Evolutionary conservation across 768 basidiomycete species (phyloP).

Genomic region (Lactifluus echinatus): DNA sequence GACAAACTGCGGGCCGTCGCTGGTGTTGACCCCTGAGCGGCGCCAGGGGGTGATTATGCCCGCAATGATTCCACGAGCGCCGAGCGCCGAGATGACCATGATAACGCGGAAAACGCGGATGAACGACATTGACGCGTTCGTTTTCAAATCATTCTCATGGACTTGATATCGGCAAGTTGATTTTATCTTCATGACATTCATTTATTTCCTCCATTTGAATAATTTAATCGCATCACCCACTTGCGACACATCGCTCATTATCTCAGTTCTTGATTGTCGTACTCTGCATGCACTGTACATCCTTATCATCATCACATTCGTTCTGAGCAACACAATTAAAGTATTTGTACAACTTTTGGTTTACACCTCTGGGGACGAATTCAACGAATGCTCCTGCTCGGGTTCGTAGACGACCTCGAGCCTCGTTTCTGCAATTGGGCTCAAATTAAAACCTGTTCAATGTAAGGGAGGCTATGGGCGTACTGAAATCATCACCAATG

Average conservation of each 20-base stretch:
- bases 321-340: slow-evolving; percentile 13
- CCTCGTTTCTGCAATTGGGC: not conserved
- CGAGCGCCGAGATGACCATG: slow-evolving; percentile 6
- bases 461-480: not conserved
- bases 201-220: not conserved
- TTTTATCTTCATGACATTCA: slow-evolving; percentile 8
- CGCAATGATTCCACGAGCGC: not conserved
- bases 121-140: slow-evolving; percentile 13
- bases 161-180: not conserved
- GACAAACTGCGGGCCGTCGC: slow-evolving; percentile 17
- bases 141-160: not conserved
- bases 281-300: slow-evolving; percentile 18
- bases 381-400: too few relatives aligned
- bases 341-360: slow-evolving; percentile 5
- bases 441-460: not conserved
- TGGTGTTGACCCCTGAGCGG: not conserved
- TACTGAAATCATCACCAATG: not conserved
- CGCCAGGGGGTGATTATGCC: not conserved
- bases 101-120: not conserved
- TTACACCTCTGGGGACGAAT: not conserved
- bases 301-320: slow-evolving; percentile 14
- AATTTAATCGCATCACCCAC: not conserved
- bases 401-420: not conserved
- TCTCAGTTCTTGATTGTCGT: not conserved
- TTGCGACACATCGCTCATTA: slow-evolving; percentile 9